Evolutionary conservation across 495 filamentous ascomycete genomes (phyloP), one percentile per base, ranked within the genome.

Genomic region (Bryoglossum gracile): DNA sequence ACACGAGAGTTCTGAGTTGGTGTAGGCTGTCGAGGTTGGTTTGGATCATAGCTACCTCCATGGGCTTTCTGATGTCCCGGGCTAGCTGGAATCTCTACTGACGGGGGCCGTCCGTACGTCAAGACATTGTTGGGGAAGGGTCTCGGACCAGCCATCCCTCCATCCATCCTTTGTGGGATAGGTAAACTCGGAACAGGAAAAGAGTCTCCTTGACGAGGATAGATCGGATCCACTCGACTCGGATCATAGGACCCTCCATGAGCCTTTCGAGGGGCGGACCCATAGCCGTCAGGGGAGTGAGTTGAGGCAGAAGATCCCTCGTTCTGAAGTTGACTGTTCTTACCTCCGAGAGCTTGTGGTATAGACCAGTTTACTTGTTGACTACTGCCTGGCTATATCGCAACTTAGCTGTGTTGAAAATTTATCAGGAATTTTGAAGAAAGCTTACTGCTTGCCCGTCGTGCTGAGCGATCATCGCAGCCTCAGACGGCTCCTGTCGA

Each of bases 191-290:
- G 28, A 32, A 13, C 13, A 6, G 28, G 28, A 6, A 32, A 32
- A 6, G 28, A 13, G 13, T 6, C 28, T 6, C 13, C 28, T 13
- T 32, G 28, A 13, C 28, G 28, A 32, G 8, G 6, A 6, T 32
- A 6, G 6, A 6, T 6, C 28, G 28, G 8, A 19, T 3, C 3
- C 16, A 22, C n/a, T 23, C n/a, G 9, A 19, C 18, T 22, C 6
- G 38, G 38, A n/a, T 41, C 38, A n/a, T 21, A 41, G 19, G 11
- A 13, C n/a, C 38, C 38, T 19, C 38, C 38, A 22, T 41, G 38
- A 8, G 11, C 38, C 9, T 17, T 41, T 17, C 18, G 13, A 8
- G 38, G 38, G 6, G 38, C 38, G 19, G 19, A 41, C 3, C 6
- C 9, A 17, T 22, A 3, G 3, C 38, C 18, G 14, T n/a, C n/a